A percentile compares a stretch with the other conserved stretches of the same genome.
phyloP scores from a whole-genome alignment of 2,329 filamentous ascomycete genomes.

The Stachybotrys elegans region DNA sequence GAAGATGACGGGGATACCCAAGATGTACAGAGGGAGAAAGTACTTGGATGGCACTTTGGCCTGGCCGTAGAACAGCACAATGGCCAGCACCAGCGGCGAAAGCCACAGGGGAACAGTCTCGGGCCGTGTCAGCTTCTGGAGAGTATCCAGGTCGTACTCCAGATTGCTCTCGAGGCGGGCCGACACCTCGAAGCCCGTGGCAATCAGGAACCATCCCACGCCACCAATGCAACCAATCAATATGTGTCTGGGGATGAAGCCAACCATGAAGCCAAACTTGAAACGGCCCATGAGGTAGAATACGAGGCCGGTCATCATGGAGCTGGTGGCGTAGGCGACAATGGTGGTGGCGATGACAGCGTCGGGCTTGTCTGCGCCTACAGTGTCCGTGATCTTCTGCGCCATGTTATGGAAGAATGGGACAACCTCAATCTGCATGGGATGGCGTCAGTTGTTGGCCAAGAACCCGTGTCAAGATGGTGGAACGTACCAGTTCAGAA shows the following conservation, averaged over 20 bases:
- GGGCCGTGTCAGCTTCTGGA: slow-evolving; percentile 65
- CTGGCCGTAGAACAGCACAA: slow-evolving; percentile 72
- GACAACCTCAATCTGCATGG: slow-evolving; percentile 78
- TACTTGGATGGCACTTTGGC: slow-evolving; percentile 75
- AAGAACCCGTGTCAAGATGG: not conserved
- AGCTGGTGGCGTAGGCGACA: slow-evolving; percentile 82
- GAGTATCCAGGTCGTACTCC: slow-evolving; percentile 71
- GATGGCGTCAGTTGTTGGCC: slow-evolving; percentile 6
- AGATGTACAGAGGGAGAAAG: slow-evolving; percentile 81
- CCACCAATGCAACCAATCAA: slow-evolving; percentile 96
- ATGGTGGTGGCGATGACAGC: slow-evolving; percentile 93
- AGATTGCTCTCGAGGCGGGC: slow-evolving; percentile 82
- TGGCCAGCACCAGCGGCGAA: slow-evolving; percentile 70
- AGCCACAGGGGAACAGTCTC: slow-evolving; percentile 81
- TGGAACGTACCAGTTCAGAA: slow-evolving; percentile 71
- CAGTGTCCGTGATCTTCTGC: slow-evolving; percentile 70
- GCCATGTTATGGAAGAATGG: slow-evolving; percentile 99
- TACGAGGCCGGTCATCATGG: slow-evolving; percentile 82
- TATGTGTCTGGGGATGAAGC: slow-evolving; percentile 95
- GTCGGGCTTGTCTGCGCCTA: slow-evolving; percentile 76
- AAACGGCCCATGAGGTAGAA: slow-evolving; percentile 90
- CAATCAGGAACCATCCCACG: slow-evolving; percentile 89
- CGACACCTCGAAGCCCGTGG: slow-evolving; percentile 90
- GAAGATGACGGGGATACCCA: slow-evolving; percentile 70
- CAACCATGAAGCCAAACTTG: slow-evolving; percentile 84